Evolutionary conservation across 2,329 filamentous ascomycete genomes (phyloP).

Genomic region (Thelonectria blattea): DNA sequence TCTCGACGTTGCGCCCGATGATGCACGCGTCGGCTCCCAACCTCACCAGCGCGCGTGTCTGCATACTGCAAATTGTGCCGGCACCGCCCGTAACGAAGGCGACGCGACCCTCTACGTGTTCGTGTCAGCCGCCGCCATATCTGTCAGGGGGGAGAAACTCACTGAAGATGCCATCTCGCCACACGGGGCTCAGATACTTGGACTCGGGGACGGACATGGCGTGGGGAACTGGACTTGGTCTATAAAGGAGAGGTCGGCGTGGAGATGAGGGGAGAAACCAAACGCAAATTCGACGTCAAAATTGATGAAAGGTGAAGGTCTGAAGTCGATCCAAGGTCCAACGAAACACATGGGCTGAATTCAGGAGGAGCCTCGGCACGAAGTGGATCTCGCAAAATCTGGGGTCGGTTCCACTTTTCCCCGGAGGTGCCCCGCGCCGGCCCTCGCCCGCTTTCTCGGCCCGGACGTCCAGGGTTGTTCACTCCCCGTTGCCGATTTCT

Average conservation of each 20-base stretch:
- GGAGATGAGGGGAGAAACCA: not conserved
- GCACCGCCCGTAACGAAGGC: constrained; percentile 95
- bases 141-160: constrained; percentile 35
- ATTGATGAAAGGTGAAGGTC: not conserved
- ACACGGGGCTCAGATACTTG: constrained; percentile 81
- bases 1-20: constrained; percentile 85
- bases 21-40: constrained; percentile 95
- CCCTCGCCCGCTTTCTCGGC: constrained; percentile 25
- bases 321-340: not conserved
- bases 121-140: constrained; percentile 12
- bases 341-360: constrained; percentile 4
- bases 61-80: constrained; percentile 91
- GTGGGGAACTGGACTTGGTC: not conserved
- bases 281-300: not conserved
- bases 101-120: constrained; percentile 74
- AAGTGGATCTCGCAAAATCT: constrained; percentile 19
- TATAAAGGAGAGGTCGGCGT: not conserved
- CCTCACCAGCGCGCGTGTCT: constrained; percentile 88
- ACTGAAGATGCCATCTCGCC: constrained; percentile 90
- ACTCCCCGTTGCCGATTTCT: constrained; percentile 1
- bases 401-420: constrained; percentile 10
- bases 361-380: constrained; percentile 28
- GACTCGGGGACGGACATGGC: constrained; percentile 73
- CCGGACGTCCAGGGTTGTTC: constrained; percentile 19
- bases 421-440: constrained; percentile 5